Base-by-base conservation (phyloP, 1,284 basidiomycete genomes). In the Ustilago bromivora region DNA sequence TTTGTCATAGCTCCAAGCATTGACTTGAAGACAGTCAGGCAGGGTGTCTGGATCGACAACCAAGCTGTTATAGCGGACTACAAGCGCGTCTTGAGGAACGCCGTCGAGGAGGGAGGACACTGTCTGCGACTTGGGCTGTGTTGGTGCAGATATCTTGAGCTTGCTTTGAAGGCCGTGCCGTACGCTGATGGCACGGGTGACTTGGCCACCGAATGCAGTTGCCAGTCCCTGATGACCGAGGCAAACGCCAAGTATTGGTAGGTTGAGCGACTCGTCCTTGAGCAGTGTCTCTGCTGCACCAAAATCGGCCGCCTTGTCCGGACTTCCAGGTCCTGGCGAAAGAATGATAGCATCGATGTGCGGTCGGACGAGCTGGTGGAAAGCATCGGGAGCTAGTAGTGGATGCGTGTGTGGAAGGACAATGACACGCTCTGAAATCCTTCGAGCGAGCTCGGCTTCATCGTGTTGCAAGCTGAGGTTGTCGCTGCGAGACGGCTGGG, bases 211-310 rank as follows among this genome's bases (percentile, higher is more conserved):
- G 76, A 90, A 91, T 58, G 92, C 92, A 9, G 93, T 89, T 0
- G 91, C 93, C 40, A 98, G 89, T 67, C 95, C 96, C 86, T 98
- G 96, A 62, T 96, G 90, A 0, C 96, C 96, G 12, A 98, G 89
- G 83, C 96, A 98, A 4, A 98, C 92, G 2, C 94, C 94, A 70
- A 96, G 92, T 49, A 94, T 89, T 1, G 94, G 94, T 1, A 92
- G 66, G 38, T 89, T 62, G 13, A 76, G 64, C 5, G 47, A 56
- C n/a, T 65, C 59, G 11, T 76, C 51, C 31, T 72, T 78, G 34
- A 85, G 72, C 32, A 85, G 59, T 3, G 71, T 61, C 35, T 69
- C 76, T 17, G 82, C 74, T 12, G 80, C 67, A 4, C 82, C 82
- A 66, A 86, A 86, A 49, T 86, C 84, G 10, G 57, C 56, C 1